These are phyloP conservation scores for Schwanniomyces vanrijiae DNA, from an alignment of 805 yeast species.

Conservation along the genomic window DNA sequence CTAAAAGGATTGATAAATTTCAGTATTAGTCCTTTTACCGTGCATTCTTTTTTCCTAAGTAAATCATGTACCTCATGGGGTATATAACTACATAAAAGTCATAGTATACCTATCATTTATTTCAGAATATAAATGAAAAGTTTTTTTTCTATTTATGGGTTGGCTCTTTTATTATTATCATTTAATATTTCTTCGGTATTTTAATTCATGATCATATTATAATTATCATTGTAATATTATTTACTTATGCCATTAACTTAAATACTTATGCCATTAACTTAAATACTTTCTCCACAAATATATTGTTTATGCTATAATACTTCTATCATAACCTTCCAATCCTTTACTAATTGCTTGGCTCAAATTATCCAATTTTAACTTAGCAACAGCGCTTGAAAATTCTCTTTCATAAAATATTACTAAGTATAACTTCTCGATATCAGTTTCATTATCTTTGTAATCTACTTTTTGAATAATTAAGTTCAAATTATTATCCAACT, in stretches of 20 bases:
- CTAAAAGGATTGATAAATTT: neutral
- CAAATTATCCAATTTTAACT: conserved; percentile 33
- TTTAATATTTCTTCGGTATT: neutral
- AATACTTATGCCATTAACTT: too few species aligned
- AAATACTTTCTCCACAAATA: neutral
- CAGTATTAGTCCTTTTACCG: neutral
- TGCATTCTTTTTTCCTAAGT: neutral
- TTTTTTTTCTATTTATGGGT: neutral
- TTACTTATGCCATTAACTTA: too few species aligned
- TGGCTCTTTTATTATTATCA: neutral
- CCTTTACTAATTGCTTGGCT: conserved; percentile 30
- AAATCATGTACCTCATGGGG: neutral
- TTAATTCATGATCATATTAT: conserved; percentile 26
- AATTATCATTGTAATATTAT: neutral
- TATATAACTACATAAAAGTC: conserved; percentile 1
- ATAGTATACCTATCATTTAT: conserved; percentile 1
- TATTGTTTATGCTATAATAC: conserved; percentile 23
- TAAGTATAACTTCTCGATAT: conserved; percentile 21
- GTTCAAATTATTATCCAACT: conserved; percentile 27
- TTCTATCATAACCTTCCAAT: conserved; percentile 27
- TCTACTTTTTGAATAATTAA: conserved; percentile 25
- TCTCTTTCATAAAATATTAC: conserved; percentile 30
- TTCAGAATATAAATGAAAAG: neutral
- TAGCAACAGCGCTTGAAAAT: conserved; percentile 34
- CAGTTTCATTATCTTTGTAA: conserved; percentile 6